Conservation (phyloP, 495 filamentous ascomycete genomes). For the Penicillium nucicola region DNA sequence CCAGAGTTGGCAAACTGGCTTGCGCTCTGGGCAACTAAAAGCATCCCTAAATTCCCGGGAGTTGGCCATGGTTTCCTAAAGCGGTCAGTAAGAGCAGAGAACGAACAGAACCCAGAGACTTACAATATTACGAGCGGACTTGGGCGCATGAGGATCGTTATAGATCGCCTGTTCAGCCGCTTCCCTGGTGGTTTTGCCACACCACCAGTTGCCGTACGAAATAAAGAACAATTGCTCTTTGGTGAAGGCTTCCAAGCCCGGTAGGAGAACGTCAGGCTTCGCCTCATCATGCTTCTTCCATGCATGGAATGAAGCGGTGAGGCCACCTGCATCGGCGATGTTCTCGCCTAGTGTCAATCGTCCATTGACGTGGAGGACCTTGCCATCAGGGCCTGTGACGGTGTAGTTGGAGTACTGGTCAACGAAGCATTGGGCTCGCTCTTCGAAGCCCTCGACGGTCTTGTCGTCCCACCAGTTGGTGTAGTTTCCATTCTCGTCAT, state of each 20-base stretch:
- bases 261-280: constrained; percentile 55
- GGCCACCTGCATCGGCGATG: constrained; percentile 71
- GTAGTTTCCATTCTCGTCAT: constrained; percentile 63
- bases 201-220: constrained; percentile 65
- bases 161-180: constrained; percentile 54
- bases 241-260: constrained; percentile 61
- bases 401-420: constrained; percentile 66
- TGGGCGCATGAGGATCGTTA: constrained; percentile 64
- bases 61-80: constrained; percentile 60
- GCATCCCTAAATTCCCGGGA: constrained; percentile 64
- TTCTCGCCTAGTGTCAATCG: constrained; percentile 69
- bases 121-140: constrained; percentile 56
- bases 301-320: constrained; percentile 61
- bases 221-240: constrained; percentile 76
- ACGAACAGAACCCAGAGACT: constrained; percentile 15
- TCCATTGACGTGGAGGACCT: constrained; percentile 65
- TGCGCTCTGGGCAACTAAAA: constrained; percentile 60
- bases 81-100: constrained; percentile 10
- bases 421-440: constrained; percentile 67
- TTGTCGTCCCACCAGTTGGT: constrained; percentile 69
- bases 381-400: constrained; percentile 50
- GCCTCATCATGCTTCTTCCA: constrained; percentile 59
- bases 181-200: constrained; percentile 58
- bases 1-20: constrained; percentile 71
- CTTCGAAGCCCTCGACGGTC: constrained; percentile 60